A percentile compares a stretch with the other conserved stretches of the same genome.
These are phyloP conservation scores for Plasmodium gaboni DNA, from an alignment of 169 alveolate genomes.

Conservation along the genomic window DNA sequence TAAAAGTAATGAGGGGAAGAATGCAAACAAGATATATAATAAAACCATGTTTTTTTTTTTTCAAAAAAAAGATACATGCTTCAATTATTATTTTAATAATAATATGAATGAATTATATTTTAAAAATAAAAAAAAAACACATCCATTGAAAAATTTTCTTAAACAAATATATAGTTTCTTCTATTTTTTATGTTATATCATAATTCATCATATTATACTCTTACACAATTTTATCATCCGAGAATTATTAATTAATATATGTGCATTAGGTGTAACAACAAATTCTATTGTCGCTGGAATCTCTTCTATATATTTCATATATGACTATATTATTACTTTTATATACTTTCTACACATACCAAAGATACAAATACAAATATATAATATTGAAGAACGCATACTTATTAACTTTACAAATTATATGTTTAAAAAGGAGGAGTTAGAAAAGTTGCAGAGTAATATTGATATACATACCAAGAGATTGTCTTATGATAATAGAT, in stretches of 20 bases:
- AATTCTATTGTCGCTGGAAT: slow-evolving; percentile 75
- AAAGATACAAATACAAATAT: slow-evolving; percentile 58
- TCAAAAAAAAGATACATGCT: slow-evolving; percentile 29
- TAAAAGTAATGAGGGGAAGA: slow-evolving; percentile 5
- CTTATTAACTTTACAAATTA: slow-evolving; percentile 55
- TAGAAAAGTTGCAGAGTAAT: slow-evolving; percentile 47
- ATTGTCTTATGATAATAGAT: slow-evolving; percentile 19
- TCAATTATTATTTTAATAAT: slow-evolving; percentile 6
- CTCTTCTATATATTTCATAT: slow-evolving; percentile 51
- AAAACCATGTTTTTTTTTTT: slow-evolving; percentile 23
- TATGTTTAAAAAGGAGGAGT: slow-evolving; percentile 64
- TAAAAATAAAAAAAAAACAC: neutral
- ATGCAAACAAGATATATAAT: slow-evolving; percentile 13
- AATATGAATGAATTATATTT: neutral
- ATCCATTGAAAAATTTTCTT: neutral
- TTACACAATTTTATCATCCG: slow-evolving; percentile 29
- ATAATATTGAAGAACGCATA: slow-evolving; percentile 61
- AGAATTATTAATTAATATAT: slow-evolving; percentile 51
- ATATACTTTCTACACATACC: slow-evolving; percentile 41
- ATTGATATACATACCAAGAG: slow-evolving; percentile 13
- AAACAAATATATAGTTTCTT: slow-evolving; percentile 27
- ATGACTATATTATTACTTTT: slow-evolving; percentile 56
- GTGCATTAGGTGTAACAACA: slow-evolving; percentile 68
- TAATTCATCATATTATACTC: slow-evolving; percentile 17
- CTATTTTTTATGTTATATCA: slow-evolving; percentile 10